phyloP scores from a whole-genome alignment of 2,329 filamentous ascomycete genomes.

The Aspergillus sp. region DNA sequence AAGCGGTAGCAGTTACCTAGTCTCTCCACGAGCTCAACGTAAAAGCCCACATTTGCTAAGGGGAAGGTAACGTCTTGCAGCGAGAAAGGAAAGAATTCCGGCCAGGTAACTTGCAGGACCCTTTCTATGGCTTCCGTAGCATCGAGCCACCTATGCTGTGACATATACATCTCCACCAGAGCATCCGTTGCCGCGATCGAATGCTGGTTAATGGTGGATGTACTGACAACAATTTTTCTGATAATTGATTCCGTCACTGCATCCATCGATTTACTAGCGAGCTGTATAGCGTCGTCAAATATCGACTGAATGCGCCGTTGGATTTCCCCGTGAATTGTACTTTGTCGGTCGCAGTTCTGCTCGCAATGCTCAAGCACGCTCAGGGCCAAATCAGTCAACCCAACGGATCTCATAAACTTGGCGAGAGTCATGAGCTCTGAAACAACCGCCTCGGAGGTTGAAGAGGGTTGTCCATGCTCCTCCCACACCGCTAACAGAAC shows the following conservation, averaged over 20 bases:
- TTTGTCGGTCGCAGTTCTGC: conserved; percentile 22
- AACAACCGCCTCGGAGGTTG: conserved; percentile 30
- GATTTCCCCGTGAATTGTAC: conserved; percentile 32
- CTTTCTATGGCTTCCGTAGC: conserved; percentile 39
- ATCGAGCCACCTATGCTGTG: conserved; percentile 40
- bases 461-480: conserved; percentile 39
- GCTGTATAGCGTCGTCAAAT: conserved; percentile 35
- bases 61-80: conserved; percentile 38
- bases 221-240: conserved; percentile 37
- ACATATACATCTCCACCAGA: conserved; percentile 34
- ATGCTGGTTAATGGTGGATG: conserved; percentile 30
- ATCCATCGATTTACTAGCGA: conserved; percentile 25
- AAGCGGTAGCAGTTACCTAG: conserved; percentile 39
- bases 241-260: conserved; percentile 34
- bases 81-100: conserved; percentile 36
- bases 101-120: conserved; percentile 39
- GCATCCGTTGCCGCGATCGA: conserved; percentile 35
- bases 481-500: conserved; percentile 40
- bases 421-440: conserved; percentile 34
- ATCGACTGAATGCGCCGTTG: conserved; percentile 36
- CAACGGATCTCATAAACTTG: conserved; percentile 39
- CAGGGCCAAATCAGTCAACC: conserved; percentile 36
- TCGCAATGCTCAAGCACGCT: conserved; percentile 38
- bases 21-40: conserved; percentile 38
- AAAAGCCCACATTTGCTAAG: conserved; percentile 35